These are phyloP conservation scores for Symbiodinium natans DNA, from an alignment of 73 alveolate species.

Conservation along the genomic window DNA sequence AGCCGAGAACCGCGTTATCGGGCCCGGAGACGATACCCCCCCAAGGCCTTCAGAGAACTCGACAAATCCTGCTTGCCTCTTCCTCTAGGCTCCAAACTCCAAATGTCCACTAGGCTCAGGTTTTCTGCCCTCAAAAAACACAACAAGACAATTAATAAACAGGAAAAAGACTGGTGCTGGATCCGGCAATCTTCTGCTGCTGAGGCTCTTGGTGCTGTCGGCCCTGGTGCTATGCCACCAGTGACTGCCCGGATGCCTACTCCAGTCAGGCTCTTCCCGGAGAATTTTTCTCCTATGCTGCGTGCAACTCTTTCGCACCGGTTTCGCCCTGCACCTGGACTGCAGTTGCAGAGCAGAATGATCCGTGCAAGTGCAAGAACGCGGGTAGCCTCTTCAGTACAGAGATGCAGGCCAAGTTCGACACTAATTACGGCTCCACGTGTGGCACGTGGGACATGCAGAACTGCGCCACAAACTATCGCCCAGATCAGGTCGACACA, in stretches of 20 bases:
- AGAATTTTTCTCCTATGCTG: conserved; percentile 57
- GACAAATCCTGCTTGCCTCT: no score
- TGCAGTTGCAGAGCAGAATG: conserved; percentile 9
- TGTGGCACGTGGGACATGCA: conserved; percentile 76
- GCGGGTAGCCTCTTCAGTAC: conserved; percentile 48
- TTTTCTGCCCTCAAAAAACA: no score
- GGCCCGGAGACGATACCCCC: no score
- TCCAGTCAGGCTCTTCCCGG: conserved; percentile 65
- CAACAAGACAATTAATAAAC: no score
- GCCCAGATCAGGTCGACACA: conserved; percentile 52
- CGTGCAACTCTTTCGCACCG: conserved; percentile 27
- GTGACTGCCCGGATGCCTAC: conserved; percentile 85
- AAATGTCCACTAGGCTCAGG: no score
- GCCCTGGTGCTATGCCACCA: conserved; percentile 90
- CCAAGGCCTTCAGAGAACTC: no score
- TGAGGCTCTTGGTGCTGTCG: conserved; percentile 92
- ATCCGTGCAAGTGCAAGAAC: conserved; percentile 64
- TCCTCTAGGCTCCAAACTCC: no score
- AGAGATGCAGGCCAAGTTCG: conserved; percentile 26
- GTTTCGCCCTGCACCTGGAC: conserved; percentile 46
- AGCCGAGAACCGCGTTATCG: no score
- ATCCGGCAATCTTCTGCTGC: no score
- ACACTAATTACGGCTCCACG: background rate
- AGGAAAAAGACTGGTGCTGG: no score
- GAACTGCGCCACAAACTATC: conserved; percentile 83